Conservation (phyloP, 257 asterid genomes). For the Nicotiana undulata region DNA sequence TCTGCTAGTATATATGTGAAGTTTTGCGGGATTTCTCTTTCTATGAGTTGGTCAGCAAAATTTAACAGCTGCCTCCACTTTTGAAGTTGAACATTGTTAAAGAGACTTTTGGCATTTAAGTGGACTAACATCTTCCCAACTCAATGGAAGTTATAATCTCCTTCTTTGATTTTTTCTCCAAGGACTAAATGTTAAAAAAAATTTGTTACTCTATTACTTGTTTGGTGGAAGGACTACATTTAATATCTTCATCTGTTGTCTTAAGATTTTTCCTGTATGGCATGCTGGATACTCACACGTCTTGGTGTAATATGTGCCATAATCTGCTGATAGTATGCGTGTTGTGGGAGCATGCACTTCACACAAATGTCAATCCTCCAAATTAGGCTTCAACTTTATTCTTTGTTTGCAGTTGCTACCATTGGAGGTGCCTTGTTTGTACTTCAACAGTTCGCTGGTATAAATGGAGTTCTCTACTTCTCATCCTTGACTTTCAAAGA, state of each 20-base stretch:
- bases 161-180: not conserved
- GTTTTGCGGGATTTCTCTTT: not conserved
- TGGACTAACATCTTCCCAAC: not conserved
- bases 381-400: constrained; percentile 1
- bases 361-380: not conserved
- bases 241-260: not conserved
- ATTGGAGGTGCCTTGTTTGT: constrained; percentile 77
- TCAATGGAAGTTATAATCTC: not conserved
- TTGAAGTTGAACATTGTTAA: not conserved
- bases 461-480: constrained; percentile 83
- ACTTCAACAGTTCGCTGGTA: constrained; percentile 79
- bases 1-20: not conserved
- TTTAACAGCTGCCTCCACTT: not conserved
- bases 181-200: not conserved
- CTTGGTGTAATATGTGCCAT: constrained; percentile 4
- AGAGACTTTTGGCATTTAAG: not conserved
- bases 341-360: not conserved
- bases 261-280: not conserved
- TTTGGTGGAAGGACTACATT: not conserved
- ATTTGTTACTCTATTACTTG: not conserved
- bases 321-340: not conserved
- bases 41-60: not conserved
- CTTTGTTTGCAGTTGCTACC: constrained; percentile 56
- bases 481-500: constrained; percentile 77
- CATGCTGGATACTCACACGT: not conserved